Evolutionary conservation across 768 basidiomycete species (phyloP), one percentile per base, ranked within the genome.

Genomic region (Peribolospora kevripleyi): DNA sequence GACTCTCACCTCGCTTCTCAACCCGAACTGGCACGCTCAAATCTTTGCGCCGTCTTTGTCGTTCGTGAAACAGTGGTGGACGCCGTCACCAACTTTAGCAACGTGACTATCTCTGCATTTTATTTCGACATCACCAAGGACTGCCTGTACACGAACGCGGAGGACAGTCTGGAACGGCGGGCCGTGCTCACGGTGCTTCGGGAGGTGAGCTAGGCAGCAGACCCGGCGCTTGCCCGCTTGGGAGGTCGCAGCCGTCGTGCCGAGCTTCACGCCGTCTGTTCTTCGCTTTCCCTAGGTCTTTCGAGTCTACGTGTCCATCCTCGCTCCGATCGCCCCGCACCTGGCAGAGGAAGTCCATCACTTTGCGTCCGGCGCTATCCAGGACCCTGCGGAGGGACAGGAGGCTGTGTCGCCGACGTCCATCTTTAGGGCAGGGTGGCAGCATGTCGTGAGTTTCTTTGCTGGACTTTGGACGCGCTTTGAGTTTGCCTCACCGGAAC

Each of bases 71-170:
- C 58, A 91, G 86, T 84, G 43, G 73, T 83, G 60, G 77, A 72
- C 54, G 70, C 81, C 7, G 66, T 91, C 9, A 75, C 74, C 45
- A 76, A 80, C 59, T 95, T 93, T 59, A 75, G 79, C 39, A 86
- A 85, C 62, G 73, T 78, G 56, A 84, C 82, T 0, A 72, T 95
- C 25, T 95, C 91, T 0, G 80, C 86, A 0, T 69, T 91, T 41
- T 97, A 95, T 67, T 84, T 95, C 59, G 87, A 90, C 62, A 78
- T 84, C 51, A 83, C 78, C 42, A 93, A 93, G 53, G 91, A 97
- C 66, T 74, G 75, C 48, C 69, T 98, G 7, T 95, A 98, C 63
- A 83, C 84, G 42, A 74, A 83, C 61, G 64, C 69, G 7, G 54
- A 68, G 3, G 61, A 71, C 25, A 74, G 75, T 56, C 60, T 66